These are phyloP conservation scores for Ascochyta viciae-villosae DNA, from an alignment of 2,329 filamentous ascomycete species.

Conservation along the genomic window DNA sequence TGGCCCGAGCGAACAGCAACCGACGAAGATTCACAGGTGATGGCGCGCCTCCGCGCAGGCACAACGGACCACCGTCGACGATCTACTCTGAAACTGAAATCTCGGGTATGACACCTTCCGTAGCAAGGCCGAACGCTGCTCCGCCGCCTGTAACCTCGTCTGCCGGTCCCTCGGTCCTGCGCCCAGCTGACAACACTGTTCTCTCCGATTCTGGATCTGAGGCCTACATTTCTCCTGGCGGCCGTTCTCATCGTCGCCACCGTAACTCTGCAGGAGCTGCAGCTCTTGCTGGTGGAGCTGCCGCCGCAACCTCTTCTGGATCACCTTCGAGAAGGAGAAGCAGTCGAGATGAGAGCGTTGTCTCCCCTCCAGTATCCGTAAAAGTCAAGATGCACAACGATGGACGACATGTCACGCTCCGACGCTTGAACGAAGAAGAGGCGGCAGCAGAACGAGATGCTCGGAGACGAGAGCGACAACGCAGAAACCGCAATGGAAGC, in stretches of 20 bases:
- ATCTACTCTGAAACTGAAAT: conserved; percentile 54
- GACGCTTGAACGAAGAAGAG: conserved; percentile 67
- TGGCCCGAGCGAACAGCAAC: conserved; percentile 60
- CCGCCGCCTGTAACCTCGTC: conserved; percentile 38
- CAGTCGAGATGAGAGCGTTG: conserved; percentile 53
- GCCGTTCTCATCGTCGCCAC: conserved; percentile 44
- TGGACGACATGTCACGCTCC: conserved; percentile 67
- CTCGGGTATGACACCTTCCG: conserved; percentile 53
- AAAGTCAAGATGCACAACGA: conserved; percentile 72
- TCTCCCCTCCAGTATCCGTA: conserved; percentile 67
- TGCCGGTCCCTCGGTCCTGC: conserved; percentile 43
- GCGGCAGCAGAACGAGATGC: conserved; percentile 66
- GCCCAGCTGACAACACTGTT: conserved; percentile 46
- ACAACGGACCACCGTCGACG: conserved; percentile 45
- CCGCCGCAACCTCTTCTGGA: conserved; percentile 34
- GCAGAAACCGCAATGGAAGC: conserved; percentile 48
- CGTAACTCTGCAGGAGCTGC: conserved; percentile 32
- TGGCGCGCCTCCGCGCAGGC: conserved; percentile 51
- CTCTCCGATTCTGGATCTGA: conserved; percentile 53
- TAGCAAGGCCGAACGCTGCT: conserved; percentile 48
- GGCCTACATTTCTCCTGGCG: conserved; percentile 46
- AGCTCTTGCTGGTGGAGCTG: conserved; percentile 36
- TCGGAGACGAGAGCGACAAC: conserved; percentile 56
- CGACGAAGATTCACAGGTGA: conserved; percentile 74
- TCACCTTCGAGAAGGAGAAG: conserved; percentile 42